phyloP scores from a whole-genome alignment of 441 rosid genomes.

The Geranium incanum region DNA sequence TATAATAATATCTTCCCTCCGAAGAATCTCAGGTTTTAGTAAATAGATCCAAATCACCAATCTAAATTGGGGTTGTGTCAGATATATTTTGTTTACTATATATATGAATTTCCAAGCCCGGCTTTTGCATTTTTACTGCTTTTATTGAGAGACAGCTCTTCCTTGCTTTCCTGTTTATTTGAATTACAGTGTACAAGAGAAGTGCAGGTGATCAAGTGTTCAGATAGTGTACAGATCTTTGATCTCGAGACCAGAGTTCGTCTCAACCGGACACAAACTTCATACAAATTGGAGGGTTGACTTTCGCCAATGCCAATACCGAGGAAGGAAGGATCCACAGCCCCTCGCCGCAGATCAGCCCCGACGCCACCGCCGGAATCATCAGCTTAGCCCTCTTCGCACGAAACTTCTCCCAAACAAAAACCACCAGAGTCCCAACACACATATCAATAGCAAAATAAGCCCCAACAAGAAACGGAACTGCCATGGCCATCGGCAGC shows the following conservation, averaged over 20 bases:
- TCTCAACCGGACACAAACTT: constrained; percentile 31
- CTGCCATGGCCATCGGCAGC: constrained; percentile 96
- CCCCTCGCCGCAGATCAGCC: constrained; percentile 91
- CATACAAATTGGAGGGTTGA: constrained; percentile 82
- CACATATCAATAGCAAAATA: constrained; percentile 90
- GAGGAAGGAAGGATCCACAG: constrained; percentile 88
- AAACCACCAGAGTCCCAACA: constrained; percentile 67
- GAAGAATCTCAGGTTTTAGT: neutral
- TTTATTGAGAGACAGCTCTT: too few species aligned
- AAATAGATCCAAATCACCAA: neutral
- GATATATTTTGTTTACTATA: too few species aligned
- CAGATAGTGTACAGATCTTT: too few species aligned
- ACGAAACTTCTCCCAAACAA: constrained; percentile 55
- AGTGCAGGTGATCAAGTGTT: too few species aligned
- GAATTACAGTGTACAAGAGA: too few species aligned
- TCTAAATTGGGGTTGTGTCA: neutral
- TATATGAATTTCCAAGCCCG: too few species aligned
- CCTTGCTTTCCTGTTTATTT: too few species aligned
- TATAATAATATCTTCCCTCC: neutral
- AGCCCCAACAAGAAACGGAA: constrained; percentile 83
- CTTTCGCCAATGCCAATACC: constrained; percentile 55
- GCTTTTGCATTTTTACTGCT: too few species aligned
- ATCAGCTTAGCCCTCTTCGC: constrained; percentile 44
- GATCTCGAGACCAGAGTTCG: neutral
- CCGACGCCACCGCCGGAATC: constrained; percentile 84